These are phyloP conservation scores for Botrytis cinerea DNA, from an alignment of 2,329 filamentous ascomycete species.

Conservation along the genomic window DNA sequence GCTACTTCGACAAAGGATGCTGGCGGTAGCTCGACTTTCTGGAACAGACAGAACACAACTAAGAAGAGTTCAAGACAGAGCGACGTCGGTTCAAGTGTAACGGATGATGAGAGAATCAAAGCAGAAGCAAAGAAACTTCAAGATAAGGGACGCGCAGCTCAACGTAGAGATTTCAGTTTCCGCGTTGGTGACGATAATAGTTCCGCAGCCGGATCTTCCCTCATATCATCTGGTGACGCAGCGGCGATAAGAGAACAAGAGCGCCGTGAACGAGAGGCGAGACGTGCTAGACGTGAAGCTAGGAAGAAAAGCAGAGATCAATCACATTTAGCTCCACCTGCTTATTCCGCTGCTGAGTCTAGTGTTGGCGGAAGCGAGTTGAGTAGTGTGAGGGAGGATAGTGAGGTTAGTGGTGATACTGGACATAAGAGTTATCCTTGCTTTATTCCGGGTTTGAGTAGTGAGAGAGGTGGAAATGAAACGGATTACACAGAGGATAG, in stretches of 20 bases:
- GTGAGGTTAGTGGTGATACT: conserved; percentile 35
- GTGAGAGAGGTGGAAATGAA: conserved; percentile 28
- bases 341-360: conserved; percentile 11
- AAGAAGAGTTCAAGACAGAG: conserved; percentile 24
- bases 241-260: conserved; percentile 26
- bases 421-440: conserved; percentile 43
- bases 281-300: conserved; percentile 28
- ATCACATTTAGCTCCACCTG: conserved; percentile 20
- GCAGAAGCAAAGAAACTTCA: conserved; percentile 58
- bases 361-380: conserved; percentile 25
- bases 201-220: conserved; percentile 24
- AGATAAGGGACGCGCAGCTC: conserved; percentile 51
- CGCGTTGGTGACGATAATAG: conserved; percentile 39
- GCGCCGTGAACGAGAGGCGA: conserved; percentile 25
- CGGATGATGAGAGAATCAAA: conserved; percentile 51
- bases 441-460: conserved; percentile 40
- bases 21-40: conserved; percentile 26
- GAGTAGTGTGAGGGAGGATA: conserved; percentile 30
- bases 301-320: conserved; percentile 32
- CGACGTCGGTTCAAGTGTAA: conserved; percentile 14
- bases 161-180: conserved; percentile 42
- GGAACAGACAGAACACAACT: conserved; percentile 25
- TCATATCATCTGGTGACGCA: conserved; percentile 23
- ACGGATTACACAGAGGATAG: conserved; percentile 40
- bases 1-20: conserved; percentile 20